Conservation (phyloP, 768 basidiomycete genomes). For the Tylopilus intermedius region DNA sequence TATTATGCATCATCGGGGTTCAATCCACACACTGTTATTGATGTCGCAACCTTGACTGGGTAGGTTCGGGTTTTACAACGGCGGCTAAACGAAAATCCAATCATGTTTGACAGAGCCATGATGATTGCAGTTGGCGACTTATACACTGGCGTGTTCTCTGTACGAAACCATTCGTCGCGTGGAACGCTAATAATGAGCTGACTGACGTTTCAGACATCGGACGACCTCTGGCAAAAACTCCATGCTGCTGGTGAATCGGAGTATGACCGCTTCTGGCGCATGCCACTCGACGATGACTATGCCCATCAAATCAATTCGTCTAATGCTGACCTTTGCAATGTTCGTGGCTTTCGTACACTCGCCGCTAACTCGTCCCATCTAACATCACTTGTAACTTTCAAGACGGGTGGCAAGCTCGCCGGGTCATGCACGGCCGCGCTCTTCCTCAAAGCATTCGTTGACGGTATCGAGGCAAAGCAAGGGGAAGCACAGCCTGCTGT, state of each 20-base stretch:
- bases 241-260: slow-evolving; percentile 66
- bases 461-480: slow-evolving; percentile 63
- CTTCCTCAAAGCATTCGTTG: slow-evolving; percentile 80
- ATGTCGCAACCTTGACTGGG: slow-evolving; percentile 87
- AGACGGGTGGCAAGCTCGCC: slow-evolving; percentile 70
- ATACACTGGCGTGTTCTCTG: slow-evolving; percentile 76
- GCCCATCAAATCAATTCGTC: slow-evolving; percentile 70
- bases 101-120: slow-evolving; percentile 51
- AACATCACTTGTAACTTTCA: not conserved
- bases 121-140: slow-evolving; percentile 68
- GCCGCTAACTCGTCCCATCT: not conserved
- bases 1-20: slow-evolving; percentile 75
- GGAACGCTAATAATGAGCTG: not conserved
- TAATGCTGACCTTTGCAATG: slow-evolving; percentile 79
- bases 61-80: slow-evolving; percentile 25
- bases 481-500: slow-evolving; percentile 49
- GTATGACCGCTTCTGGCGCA: slow-evolving; percentile 83
- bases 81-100: not conserved
- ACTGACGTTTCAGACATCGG: slow-evolving; percentile 49
- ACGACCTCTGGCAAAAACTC: slow-evolving; percentile 68
- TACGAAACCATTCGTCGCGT: slow-evolving; percentile 26
- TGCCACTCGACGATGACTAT: slow-evolving; percentile 83
- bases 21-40: slow-evolving; percentile 78
- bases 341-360: not conserved
- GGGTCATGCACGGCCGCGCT: slow-evolving; percentile 80